A percentile compares a stretch with the other conserved stretches of the same genome.
Conservation (phyloP, 106 monocot species). For the Chionographis japonica region DNA sequence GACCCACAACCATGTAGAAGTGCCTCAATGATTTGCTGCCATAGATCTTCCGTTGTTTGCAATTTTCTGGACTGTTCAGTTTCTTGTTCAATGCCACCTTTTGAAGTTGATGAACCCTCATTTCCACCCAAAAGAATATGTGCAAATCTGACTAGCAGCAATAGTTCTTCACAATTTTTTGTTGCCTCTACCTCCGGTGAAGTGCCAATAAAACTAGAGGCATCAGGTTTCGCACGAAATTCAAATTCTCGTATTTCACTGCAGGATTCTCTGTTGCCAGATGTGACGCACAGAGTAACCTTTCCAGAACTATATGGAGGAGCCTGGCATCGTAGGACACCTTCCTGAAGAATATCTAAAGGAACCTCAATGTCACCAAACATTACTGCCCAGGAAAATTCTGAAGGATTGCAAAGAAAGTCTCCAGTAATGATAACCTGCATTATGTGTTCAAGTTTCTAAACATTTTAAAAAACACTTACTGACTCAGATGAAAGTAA, state of each 20-base stretch:
- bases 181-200: background rate
- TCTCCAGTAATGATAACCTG: slow-evolving; percentile 59
- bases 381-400: slow-evolving; percentile 44
- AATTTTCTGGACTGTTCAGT: slow-evolving; percentile 8
- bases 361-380: slow-evolving; percentile 70
- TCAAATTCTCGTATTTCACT: slow-evolving; percentile 70
- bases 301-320: slow-evolving; percentile 47
- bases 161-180: slow-evolving; percentile 36
- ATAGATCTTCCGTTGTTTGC: slow-evolving; percentile 6
- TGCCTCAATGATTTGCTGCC: slow-evolving; percentile 14
- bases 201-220: slow-evolving; percentile 9
- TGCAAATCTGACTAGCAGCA: slow-evolving; percentile 35
- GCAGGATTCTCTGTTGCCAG: slow-evolving; percentile 59
- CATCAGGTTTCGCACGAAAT: slow-evolving; percentile 25
- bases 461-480: no score
- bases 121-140: slow-evolving; percentile 31
- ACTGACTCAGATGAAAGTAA: no score
- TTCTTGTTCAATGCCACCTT: slow-evolving; percentile 7
- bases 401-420: slow-evolving; percentile 47
- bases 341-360: slow-evolving; percentile 50
- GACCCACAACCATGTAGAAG: slow-evolving; percentile 10
- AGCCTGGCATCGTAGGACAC: slow-evolving; percentile 53
- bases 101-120: slow-evolving; percentile 9
- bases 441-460: background rate
- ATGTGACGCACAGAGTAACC: slow-evolving; percentile 51